Base-by-base conservation (phyloP, 345 rosid species). In the Balakata baccata region DNA sequence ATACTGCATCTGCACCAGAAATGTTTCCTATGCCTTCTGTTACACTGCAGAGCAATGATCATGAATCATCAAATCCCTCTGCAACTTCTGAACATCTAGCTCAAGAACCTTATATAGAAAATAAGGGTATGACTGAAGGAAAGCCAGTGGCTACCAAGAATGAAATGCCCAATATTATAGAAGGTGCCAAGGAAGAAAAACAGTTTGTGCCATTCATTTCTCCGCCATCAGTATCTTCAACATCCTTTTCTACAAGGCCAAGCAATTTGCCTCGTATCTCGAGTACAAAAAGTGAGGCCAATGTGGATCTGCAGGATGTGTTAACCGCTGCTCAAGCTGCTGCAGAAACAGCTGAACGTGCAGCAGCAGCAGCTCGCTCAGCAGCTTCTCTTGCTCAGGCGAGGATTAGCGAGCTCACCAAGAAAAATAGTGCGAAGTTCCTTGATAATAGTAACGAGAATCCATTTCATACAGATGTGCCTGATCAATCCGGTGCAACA, bases 361-460 rank as follows among this genome's bases (percentile, higher is more conserved):
- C 98, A 6, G 98, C 97, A 63, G 79, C 91, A 22, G 97, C 92
- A 25, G 97, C 99, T 77, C 88, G 97, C 69, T 81, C 97, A 68
- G 98, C 90, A 60, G 98, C 98, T 69, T 82, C 89, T 81, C 93
- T 94, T 75, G 98, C 98, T 56, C 98, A 92, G 81, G 80, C 89
- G 62, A 88, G 92, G 84, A 92, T 92, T 75, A 67, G 77, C 22
- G 97, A 85, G 79, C 86, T 92, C 60, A 81, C 91, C 41, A 87
- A 74, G 88, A 88, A 80, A 75, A 89, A 70, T 39, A 79, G 82
- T 45, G 85, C 80, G 52, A 81, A 73, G 58, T 76, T 78, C 67
- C 75, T 78, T 29, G 86, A 81, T 18, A 67, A 73, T 56, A 77
- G 71, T 41, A 67, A 52, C 41, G 92, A 90, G 79, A 90, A 92